These are phyloP conservation scores for Coemansia umbellata DNA, from an alignment of 192 early-diverging fungal species.

Conservation along the genomic window DNA sequence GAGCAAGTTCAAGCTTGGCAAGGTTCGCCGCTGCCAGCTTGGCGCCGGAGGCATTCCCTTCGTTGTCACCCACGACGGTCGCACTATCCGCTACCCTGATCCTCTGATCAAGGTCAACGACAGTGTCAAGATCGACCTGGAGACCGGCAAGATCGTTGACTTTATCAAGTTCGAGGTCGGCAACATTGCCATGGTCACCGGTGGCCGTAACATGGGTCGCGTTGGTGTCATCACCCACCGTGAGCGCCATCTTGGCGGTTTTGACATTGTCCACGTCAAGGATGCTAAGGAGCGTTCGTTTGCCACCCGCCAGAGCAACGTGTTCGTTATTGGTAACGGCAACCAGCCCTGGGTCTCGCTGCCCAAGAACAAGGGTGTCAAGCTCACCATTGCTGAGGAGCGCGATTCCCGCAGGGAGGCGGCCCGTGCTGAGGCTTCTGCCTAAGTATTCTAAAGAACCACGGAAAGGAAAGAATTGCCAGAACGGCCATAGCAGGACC, in stretches of 20 bases:
- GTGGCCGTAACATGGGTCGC: constrained; percentile 98
- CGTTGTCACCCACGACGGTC: constrained; percentile 98
- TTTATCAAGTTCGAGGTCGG: constrained; percentile 98
- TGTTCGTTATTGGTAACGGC: constrained; percentile 77
- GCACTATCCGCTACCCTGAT: constrained; percentile 99
- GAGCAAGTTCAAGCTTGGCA: constrained; percentile 99
- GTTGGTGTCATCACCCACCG: constrained; percentile 94
- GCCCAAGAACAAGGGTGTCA: constrained; percentile 99
- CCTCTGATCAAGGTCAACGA: constrained; percentile 99
- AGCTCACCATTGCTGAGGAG: constrained; percentile 99
- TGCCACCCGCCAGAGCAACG: constrained; percentile 97
- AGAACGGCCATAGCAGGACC: background rate
- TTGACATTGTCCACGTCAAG: constrained; percentile 99
- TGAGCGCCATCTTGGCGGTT: constrained; percentile 96
- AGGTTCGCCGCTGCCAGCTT: constrained; percentile 93
- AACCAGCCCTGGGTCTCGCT: constrained; percentile 95
- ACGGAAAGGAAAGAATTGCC: too few relatives aligned
- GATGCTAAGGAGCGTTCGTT: constrained; percentile 92
- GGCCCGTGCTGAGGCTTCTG: constrained; percentile 48
- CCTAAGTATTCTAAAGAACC: too few relatives aligned
- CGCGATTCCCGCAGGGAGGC: constrained; percentile 86
- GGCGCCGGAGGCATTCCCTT: constrained; percentile 95
- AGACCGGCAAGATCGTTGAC: constrained; percentile 86
- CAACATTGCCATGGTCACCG: constrained; percentile 95
- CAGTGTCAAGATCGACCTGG: constrained; percentile 95